Evolutionary conservation across 129 eudicot species (phyloP).

Genomic region (Sambucus nigra): DNA sequence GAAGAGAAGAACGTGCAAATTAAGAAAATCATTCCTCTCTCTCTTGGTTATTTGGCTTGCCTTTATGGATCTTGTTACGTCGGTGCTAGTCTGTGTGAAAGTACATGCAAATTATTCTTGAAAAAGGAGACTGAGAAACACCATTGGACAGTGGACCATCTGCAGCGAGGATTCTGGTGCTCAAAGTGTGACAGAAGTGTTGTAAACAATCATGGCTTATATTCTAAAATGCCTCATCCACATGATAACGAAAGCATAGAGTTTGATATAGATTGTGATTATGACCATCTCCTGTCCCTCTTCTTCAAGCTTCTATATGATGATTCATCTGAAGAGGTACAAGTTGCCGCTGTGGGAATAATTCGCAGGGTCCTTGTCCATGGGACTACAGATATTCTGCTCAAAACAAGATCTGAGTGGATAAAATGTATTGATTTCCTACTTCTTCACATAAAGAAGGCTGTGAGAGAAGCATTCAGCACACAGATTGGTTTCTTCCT

Average conservation of each 20-base stretch:
- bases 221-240: conserved; percentile 17
- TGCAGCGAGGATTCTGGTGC: conserved; percentile 74
- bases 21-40: conserved; percentile 49
- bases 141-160: conserved; percentile 29
- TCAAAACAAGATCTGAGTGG: conserved; percentile 56
- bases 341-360: conserved; percentile 54
- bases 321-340: conserved; percentile 81
- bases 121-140: conserved; percentile 28
- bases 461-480: conserved; percentile 74
- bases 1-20: conserved; percentile 55
- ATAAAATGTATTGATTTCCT: conserved; percentile 51
- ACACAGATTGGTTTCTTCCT: conserved; percentile 60
- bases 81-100: conserved; percentile 12
- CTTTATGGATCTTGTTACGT: conserved; percentile 46
- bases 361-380: conserved; percentile 60
- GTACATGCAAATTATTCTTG: conserved; percentile 51
- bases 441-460: conserved; percentile 58
- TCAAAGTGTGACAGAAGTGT: conserved; percentile 54
- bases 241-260: conserved; percentile 13
- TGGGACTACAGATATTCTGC: conserved; percentile 36
- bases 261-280: conserved; percentile 28
- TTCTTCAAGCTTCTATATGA: conserved; percentile 66
- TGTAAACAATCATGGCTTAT: conserved; percentile 18
- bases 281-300: conserved; percentile 34
- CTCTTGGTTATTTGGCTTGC: conserved; percentile 79